These are phyloP conservation scores for Rutidosis leptorrhynchoides DNA, from an alignment of 129 eudicot species.

Conservation along the genomic window DNA sequence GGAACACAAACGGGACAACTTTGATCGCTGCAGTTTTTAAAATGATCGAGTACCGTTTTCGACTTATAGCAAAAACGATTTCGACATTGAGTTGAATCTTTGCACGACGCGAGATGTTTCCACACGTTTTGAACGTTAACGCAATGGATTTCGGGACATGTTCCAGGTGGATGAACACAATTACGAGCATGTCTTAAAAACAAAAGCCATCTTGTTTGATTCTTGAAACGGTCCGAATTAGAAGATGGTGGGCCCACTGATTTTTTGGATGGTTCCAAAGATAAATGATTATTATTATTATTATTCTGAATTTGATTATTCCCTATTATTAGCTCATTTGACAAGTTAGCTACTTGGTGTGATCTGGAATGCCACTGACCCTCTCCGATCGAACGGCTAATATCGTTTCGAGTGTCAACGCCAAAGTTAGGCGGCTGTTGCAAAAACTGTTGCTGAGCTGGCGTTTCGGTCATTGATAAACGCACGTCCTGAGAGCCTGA, in stretches of 20 bases:
- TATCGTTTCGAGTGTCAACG: constrained; percentile 38
- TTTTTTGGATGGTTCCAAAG: constrained; percentile 48
- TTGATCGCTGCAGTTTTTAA: constrained; percentile 51
- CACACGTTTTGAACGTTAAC: constrained; percentile 49
- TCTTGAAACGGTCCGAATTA: constrained; percentile 36
- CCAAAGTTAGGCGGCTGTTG: constrained; percentile 41
- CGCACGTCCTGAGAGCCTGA: constrained; percentile 46
- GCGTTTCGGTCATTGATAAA: constrained; percentile 42
- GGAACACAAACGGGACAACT: constrained; percentile 83
- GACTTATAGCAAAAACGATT: constrained; percentile 57
- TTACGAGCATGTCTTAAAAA: constrained; percentile 80
- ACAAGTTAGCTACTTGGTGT: constrained; percentile 33
- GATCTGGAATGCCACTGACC: constrained; percentile 64
- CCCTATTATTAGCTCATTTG: constrained; percentile 44
- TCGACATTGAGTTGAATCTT: constrained; percentile 39
- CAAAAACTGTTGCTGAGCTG: constrained; percentile 45
- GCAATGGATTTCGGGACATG: constrained; percentile 57
- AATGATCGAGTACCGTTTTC: constrained; percentile 47
- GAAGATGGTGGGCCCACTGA: constrained; percentile 41
- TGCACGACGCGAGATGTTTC: constrained; percentile 60
- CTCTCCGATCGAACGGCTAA: constrained; percentile 31
- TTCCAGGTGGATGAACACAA: constrained; percentile 66
- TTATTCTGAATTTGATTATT: constrained; percentile 57
- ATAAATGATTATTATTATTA: constrained; percentile 37
- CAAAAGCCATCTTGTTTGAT: constrained; percentile 82